Conservation (phyloP, 306 rosid genomes). For the Delonix regia region DNA sequence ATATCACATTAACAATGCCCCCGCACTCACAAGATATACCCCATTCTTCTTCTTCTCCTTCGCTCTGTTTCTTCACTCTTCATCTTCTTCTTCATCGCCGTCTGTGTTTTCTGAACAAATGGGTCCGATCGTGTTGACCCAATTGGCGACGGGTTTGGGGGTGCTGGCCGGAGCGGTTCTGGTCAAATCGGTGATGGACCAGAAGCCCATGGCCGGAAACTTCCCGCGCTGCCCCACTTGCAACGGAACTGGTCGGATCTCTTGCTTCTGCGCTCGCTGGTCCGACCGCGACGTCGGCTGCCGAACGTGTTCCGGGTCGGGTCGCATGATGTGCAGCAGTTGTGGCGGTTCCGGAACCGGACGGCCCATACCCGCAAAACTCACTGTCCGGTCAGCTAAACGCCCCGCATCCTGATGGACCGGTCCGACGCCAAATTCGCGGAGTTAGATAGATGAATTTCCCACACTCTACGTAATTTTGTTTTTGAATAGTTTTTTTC, state of each 20-base stretch:
- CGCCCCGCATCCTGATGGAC: slow-evolving; percentile 41
- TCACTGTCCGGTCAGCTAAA: slow-evolving; percentile 55
- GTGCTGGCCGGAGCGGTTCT: slow-evolving; percentile 86
- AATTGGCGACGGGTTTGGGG: slow-evolving; percentile 84
- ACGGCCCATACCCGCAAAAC: slow-evolving; percentile 71
- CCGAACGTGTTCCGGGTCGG: slow-evolving; percentile 85
- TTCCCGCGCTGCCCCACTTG: slow-evolving; percentile 76
- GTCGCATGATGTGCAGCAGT: slow-evolving; percentile 73
- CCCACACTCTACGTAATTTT: not conserved
- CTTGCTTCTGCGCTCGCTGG: slow-evolving; percentile 88
- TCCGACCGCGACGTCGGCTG: slow-evolving; percentile 85
- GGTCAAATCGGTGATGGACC: slow-evolving; percentile 81
- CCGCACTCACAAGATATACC: no score
- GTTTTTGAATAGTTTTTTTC: not conserved
- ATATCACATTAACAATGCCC: not conserved
- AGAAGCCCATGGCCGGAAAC: slow-evolving; percentile 88
- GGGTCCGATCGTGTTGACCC: slow-evolving; percentile 73
- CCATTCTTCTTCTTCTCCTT: not conserved
- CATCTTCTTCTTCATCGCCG: slow-evolving; percentile 1
- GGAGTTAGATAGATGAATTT: not conserved
- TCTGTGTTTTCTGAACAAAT: slow-evolving; percentile 4
- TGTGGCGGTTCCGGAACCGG: slow-evolving; percentile 95
- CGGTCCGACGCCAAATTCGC: slow-evolving; percentile 10
- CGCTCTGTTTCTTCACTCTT: not conserved
- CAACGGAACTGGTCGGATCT: slow-evolving; percentile 84